A percentile compares a stretch with the other conserved stretches of the same genome.
Conservation (phyloP, 2,329 filamentous ascomycete species). For the Fusarium xyrophilum region DNA sequence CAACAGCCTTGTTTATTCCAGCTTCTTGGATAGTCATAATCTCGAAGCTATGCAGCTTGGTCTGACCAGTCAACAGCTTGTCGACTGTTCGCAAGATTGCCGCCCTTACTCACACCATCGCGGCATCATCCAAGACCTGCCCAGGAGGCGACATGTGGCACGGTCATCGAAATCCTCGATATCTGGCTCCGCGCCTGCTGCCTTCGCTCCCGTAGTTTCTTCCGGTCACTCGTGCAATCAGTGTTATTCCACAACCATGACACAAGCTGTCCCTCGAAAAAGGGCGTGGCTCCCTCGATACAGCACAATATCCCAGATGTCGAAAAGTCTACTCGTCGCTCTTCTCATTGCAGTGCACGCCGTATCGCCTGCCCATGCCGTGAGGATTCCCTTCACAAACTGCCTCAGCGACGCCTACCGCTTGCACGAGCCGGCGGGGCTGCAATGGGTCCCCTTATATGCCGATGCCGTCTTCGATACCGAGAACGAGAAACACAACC, state of each 20-base stretch:
- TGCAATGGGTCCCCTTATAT: constrained; percentile 82
- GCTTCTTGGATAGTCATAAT: constrained; percentile 5
- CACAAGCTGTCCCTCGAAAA: constrained; percentile 7
- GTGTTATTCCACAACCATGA: constrained; percentile 27
- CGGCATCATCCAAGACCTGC: constrained; percentile 19
- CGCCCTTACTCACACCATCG: constrained; percentile 23
- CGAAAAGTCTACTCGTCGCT: constrained; percentile 44
- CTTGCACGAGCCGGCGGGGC: constrained; percentile 60
- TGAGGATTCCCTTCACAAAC: constrained; percentile 80
- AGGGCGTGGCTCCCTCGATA: constrained; percentile 30
- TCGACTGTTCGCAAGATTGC: constrained; percentile 30
- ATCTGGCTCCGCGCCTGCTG: constrained; percentile 32
- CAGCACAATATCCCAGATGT: constrained; percentile 23
- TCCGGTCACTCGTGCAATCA: constrained; percentile 10
- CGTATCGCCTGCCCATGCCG: constrained; percentile 61
- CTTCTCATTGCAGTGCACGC: constrained; percentile 50
- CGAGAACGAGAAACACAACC: constrained; percentile 63
- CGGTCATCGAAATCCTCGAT: constrained; percentile 19
- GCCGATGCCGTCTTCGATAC: constrained; percentile 78
- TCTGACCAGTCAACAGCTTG: constrained; percentile 31
- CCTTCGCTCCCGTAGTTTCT: constrained; percentile 25
- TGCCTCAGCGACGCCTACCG: constrained; percentile 73
- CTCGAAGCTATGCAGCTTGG: constrained; percentile 38
- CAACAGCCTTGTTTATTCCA: constrained; percentile 12
- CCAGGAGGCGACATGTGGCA: constrained; percentile 36